Evolutionary conservation across 2,329 filamentous ascomycete species (phyloP), one percentile per base, ranked within the genome.

Genomic region (Diplodia mutila): DNA sequence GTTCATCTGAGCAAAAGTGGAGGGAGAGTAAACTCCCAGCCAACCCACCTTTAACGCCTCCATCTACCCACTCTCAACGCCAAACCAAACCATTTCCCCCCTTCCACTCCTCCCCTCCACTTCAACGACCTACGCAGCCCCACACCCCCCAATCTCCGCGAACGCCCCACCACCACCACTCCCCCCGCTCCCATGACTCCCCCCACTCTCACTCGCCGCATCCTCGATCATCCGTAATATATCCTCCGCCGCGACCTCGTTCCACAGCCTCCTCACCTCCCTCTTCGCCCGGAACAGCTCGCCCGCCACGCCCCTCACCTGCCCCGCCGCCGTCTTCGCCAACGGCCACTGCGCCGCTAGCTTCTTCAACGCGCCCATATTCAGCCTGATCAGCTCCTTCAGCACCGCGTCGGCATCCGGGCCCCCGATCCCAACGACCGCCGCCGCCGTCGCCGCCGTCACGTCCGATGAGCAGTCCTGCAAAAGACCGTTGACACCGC

Each of bases 221-320:
- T 67, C 66, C 55, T 67, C 66, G 25, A 67, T 67, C 55, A 67
- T 42, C 37, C 49, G n/a, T 48, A 63, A 7, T 4, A 67, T 63
- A 11, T 67, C 66, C 32, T 63, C 66, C 7, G 48, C 55, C 34
- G 48, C 66, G 46, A 53, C 39, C 66, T 54, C 55, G 7, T 67
- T 63, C 65, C 65, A 66, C 42, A 59, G 32, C 53, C 53, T 27
- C 27, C 71, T 75, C 74, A 80, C 77, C 2, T 78, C 77, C 72
- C 77, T 80, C 71, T 78, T 80, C 66, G 75, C 77, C 66, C 75
- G 74, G 65, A 85, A 84, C 46, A 94, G 89, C 72, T 93, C 90
- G 73, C 91, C 87, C n/a, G 92, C 91, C 21, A 95, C 91, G 9
- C 87, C 87, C 71, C 89, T 89, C 18, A 97, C 90, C 77, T 95